A percentile compares a stretch with the other conserved stretches of the same genome.
Evolutionary conservation across 2,329 filamentous ascomycete species (phyloP).

Genomic region (Penicillium freii): DNA sequence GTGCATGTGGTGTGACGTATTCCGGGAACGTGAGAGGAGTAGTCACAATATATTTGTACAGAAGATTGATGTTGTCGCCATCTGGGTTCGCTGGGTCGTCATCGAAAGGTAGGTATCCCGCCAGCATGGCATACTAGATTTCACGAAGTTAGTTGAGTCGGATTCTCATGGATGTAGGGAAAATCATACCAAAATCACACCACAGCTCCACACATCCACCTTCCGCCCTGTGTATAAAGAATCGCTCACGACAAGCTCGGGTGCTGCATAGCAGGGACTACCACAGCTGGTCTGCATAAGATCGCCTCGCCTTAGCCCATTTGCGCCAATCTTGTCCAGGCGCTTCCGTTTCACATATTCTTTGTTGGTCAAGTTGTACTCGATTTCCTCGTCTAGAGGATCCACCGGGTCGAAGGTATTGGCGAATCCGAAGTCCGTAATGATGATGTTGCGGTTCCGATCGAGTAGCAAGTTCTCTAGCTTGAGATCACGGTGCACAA

Average conservation of each 20-base stretch:
- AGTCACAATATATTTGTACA: slow-evolving; percentile 99
- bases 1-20: slow-evolving; percentile 95
- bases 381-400: slow-evolving; percentile 85
- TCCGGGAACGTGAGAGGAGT: slow-evolving; percentile 97
- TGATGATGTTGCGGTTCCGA: slow-evolving; percentile 97
- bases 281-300: slow-evolving; percentile 99
- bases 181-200: slow-evolving; percentile 83
- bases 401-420: slow-evolving; percentile 93
- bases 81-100: slow-evolving; percentile 98
- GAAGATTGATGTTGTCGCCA: slow-evolving; percentile 96
- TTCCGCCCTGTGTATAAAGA: slow-evolving; percentile 96
- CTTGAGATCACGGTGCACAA: slow-evolving; percentile 95
- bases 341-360: slow-evolving; percentile 84
- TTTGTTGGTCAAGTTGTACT: slow-evolving; percentile 79
- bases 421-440: slow-evolving; percentile 98
- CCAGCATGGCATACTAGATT: slow-evolving; percentile 91
- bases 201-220: slow-evolving; percentile 98
- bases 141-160: background rate
- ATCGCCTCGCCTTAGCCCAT: slow-evolving; percentile 80
- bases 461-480: slow-evolving; percentile 93
- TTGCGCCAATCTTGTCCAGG: slow-evolving; percentile 73
- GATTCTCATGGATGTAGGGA: background rate
- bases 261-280: slow-evolving; percentile 95
- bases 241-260: slow-evolving; percentile 95
- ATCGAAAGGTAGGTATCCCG: slow-evolving; percentile 95